A percentile compares a stretch with the other conserved stretches of the same genome.
Conservation (phyloP, 345 rosid genomes). For the Eucalyptus urophylla region DNA sequence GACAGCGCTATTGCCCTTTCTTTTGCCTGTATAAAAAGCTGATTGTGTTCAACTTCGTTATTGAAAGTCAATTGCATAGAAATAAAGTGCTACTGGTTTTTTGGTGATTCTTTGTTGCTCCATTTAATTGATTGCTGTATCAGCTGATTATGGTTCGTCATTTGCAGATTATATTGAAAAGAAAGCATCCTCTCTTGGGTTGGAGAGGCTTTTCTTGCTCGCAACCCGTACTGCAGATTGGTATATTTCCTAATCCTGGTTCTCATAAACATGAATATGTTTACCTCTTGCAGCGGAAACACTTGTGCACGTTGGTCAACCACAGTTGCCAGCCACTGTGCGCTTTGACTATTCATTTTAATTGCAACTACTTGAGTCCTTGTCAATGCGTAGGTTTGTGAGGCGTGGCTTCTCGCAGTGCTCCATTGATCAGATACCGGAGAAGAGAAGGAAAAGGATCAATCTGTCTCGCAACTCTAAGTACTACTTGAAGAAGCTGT, state of each 20-base stretch:
- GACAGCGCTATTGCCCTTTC: background rate
- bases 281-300: background rate
- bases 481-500: constrained; percentile 70
- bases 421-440: constrained; percentile 56
- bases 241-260: constrained; percentile 15
- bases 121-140: background rate
- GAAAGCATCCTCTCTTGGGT: constrained; percentile 62
- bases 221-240: constrained; percentile 93
- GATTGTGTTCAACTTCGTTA: background rate
- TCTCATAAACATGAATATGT: background rate
- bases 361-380: background rate
- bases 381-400: constrained; percentile 38
- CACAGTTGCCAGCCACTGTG: background rate
- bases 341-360: background rate
- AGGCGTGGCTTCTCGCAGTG: constrained; percentile 81
- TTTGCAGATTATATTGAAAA: constrained; percentile 80
- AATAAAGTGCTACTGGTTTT: background rate
- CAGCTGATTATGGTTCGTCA: background rate
- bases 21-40: background rate
- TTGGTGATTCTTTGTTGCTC: background rate
- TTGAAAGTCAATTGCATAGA: background rate
- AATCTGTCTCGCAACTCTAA: constrained; percentile 72
- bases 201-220: constrained; percentile 63
- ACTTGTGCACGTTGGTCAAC: background rate
- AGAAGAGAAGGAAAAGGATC: constrained; percentile 54